phyloP scores from a whole-genome alignment of 2,329 filamentous ascomycete genomes.

The Coniochaeta pulveracea region DNA sequence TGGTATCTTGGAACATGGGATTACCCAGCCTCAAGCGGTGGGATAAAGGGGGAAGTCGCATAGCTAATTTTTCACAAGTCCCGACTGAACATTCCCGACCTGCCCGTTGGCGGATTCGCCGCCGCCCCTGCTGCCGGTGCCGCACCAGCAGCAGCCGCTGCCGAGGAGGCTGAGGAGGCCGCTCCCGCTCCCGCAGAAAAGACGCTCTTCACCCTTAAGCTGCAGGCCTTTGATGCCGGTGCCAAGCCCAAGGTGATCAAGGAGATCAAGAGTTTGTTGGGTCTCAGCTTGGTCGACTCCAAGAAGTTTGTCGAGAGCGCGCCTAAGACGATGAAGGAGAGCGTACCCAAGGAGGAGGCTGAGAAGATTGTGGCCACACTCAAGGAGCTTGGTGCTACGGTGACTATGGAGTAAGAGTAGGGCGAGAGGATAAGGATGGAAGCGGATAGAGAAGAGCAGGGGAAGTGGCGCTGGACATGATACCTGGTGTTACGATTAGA shows the following conservation, averaged over 20 bases:
- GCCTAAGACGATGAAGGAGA: conserved; percentile 98
- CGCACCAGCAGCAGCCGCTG: conserved; percentile 48
- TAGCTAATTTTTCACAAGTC: conserved; percentile 38
- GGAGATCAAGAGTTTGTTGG: conserved; percentile 94
- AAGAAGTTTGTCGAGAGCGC: conserved; percentile 99
- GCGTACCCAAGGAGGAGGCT: conserved; percentile 94
- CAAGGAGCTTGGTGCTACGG: conserved; percentile 86
- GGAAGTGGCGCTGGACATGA: conserved; percentile 3
- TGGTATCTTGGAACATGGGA: conserved; percentile 2
- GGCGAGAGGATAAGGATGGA: background rate
- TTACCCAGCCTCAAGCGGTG: too few species aligned
- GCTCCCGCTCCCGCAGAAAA: conserved; percentile 87
- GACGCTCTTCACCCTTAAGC: conserved; percentile 93
- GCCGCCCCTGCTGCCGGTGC: conserved; percentile 48
- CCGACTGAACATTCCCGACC: conserved; percentile 93
- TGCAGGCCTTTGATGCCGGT: conserved; percentile 75
- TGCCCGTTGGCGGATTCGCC: conserved; percentile 86
- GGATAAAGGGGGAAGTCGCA: too few species aligned
- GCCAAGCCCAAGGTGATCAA: conserved; percentile 99
- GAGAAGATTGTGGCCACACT: conserved; percentile 94
- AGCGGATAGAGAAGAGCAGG: background rate
- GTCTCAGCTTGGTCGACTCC: conserved; percentile 91
- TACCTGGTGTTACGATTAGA: conserved; percentile 7
- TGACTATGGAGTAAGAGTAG: conserved; percentile 72
- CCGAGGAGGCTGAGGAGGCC: conserved; percentile 76